These are phyloP conservation scores for Aspergillus caelatus DNA, from an alignment of 2,329 filamentous ascomycete genomes.

Conservation along the genomic window DNA sequence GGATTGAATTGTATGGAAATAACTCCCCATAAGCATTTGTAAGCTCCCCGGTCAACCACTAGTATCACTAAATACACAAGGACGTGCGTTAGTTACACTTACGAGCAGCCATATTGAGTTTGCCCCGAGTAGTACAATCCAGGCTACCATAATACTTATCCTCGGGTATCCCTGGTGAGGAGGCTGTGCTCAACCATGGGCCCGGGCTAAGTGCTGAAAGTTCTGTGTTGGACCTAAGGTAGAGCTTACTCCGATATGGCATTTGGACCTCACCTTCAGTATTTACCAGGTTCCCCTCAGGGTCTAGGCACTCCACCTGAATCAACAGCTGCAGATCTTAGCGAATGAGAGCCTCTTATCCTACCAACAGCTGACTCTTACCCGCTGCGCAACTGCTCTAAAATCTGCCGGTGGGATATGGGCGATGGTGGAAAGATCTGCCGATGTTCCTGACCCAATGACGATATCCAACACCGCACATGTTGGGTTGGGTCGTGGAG, in stretches of 20 bases:
- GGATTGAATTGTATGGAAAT: too few relatives aligned
- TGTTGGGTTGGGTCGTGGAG: slow-evolving; percentile 10
- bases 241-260: too few relatives aligned
- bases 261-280: too few relatives aligned
- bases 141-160: neutral
- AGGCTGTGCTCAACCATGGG: neutral
- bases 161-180: too few relatives aligned
- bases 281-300: neutral
- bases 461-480: slow-evolving; percentile 2
- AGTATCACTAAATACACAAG: neutral
- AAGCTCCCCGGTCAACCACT: neutral
- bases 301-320: neutral
- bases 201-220: neutral
- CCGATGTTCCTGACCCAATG: slow-evolving; percentile 6
- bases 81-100: neutral
- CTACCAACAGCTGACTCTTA: neutral
- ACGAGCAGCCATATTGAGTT: neutral
- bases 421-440: neutral
- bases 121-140: neutral
- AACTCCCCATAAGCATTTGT: neutral
- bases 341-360: neutral
- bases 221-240: too few relatives aligned
- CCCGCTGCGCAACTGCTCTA: neutral
- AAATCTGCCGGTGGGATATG: too few relatives aligned
- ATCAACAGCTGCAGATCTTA: neutral